These are phyloP conservation scores for Mycena kentingensis DNA, from an alignment of 768 basidiomycete genomes.

Conservation along the genomic window DNA sequence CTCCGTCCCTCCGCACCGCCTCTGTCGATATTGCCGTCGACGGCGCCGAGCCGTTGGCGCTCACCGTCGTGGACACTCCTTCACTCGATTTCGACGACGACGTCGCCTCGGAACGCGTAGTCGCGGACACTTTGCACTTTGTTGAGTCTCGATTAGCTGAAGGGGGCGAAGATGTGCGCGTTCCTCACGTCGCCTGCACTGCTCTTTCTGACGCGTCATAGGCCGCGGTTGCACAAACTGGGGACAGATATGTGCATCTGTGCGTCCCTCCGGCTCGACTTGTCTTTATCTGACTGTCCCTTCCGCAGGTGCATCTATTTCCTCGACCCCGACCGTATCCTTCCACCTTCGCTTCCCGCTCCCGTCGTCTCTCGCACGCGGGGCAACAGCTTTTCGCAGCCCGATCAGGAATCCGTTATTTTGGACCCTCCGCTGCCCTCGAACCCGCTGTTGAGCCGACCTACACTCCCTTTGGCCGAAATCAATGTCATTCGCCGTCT, in stretches of 20 bases:
- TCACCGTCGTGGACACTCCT: slow-evolving; percentile 81
- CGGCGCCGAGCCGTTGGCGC: slow-evolving; percentile 53
- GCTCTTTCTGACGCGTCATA: slow-evolving; percentile 34
- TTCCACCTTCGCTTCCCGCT: slow-evolving; percentile 69
- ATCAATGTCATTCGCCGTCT: slow-evolving; percentile 78
- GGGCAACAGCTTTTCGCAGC: slow-evolving; percentile 69
- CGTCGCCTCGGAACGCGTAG: slow-evolving; percentile 57
- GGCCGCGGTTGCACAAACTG: slow-evolving; percentile 71
- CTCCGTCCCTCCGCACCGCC: slow-evolving; percentile 68
- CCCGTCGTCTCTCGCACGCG: slow-evolving; percentile 70
- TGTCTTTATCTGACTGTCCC: slow-evolving; percentile 21
- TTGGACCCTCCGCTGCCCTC: slow-evolving; percentile 78
- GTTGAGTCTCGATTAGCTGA: slow-evolving; percentile 75
- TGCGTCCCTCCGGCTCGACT: slow-evolving; percentile 39
- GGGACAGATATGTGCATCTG: slow-evolving; percentile 83
- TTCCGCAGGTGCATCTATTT: slow-evolving; percentile 78
- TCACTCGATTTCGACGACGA: slow-evolving; percentile 77
- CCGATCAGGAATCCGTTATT: slow-evolving; percentile 75
- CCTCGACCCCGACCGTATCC: slow-evolving; percentile 80
- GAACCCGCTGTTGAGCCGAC: slow-evolving; percentile 66
- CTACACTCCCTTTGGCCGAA: slow-evolving; percentile 69
- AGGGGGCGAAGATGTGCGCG: slow-evolving; percentile 75
- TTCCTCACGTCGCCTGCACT: slow-evolving; percentile 25
- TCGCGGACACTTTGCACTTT: slow-evolving; percentile 68
- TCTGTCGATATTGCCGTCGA: slow-evolving; percentile 72